Conservation (phyloP, 306 rosid genomes). For the Acmispon strigosus region DNA sequence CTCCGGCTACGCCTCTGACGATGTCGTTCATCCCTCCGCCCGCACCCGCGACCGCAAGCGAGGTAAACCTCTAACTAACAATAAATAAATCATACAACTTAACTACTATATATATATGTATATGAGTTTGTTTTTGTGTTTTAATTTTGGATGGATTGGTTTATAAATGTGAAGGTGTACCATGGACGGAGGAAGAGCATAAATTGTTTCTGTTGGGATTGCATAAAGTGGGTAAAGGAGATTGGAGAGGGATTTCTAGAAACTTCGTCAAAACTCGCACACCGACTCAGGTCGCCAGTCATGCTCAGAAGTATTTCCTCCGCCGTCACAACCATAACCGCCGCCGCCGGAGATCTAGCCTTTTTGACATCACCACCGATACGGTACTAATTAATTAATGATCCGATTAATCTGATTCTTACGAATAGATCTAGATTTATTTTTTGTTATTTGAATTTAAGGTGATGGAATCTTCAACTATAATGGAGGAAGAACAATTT, state of each 20-base stretch:
- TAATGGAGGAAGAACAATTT: conserved; percentile 43
- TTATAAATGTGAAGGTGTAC: conserved; percentile 40
- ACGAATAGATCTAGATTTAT: background rate
- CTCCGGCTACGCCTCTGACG: conserved; percentile 75
- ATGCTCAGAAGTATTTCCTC: conserved; percentile 92
- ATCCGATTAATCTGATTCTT: too few relatives aligned
- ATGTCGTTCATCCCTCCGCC: conserved; percentile 73
- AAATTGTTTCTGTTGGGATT: conserved; percentile 66
- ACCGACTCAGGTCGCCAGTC: conserved; percentile 93
- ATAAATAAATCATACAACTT: too few relatives aligned
- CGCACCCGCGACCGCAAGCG: conserved; percentile 77
- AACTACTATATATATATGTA: too few relatives aligned
- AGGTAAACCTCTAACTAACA: conserved; percentile 27
- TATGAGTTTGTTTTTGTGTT: background rate
- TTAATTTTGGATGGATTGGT: background rate
- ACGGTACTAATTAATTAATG: conserved; percentile 18
- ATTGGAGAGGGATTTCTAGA: conserved; percentile 95
- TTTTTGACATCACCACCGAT: conserved; percentile 83
- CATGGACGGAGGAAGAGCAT: conserved; percentile 96
- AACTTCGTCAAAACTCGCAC: conserved; percentile 88
- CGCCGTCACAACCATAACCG: conserved; percentile 67
- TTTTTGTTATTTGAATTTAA: background rate
- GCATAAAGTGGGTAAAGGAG: conserved; percentile 81
- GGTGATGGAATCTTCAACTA: conserved; percentile 44
- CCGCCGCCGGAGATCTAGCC: conserved; percentile 93